Evolutionary conservation across 495 filamentous ascomycete species (phyloP), one percentile per base, ranked within the genome.

Genomic region (Penicillium goetzii): DNA sequence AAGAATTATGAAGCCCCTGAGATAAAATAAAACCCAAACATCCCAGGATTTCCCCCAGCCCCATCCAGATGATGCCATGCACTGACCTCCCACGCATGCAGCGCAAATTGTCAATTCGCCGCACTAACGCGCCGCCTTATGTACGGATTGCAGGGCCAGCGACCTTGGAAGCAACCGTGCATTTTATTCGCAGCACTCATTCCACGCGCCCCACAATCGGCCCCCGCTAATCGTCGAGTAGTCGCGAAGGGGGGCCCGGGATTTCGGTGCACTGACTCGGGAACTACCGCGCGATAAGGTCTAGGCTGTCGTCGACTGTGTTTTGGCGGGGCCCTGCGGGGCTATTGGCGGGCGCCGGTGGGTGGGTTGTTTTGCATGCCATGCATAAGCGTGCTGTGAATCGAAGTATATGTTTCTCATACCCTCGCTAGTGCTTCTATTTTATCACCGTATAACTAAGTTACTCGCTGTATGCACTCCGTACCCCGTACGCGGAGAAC

Each of bases 31-130:
- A 54, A 25, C 28, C 23, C 28, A 34, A 43, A 43, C 41, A 21
- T 43, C 26, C 51, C 51, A 32, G 28, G 28, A 54, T 54, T 21
- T 7, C 17, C 19, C 47, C 47, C 25, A 60, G 23, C 21, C 38
- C n/a, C 38, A 63, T 34, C 61, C 62, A 68, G 43, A 67, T 62
- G 40, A 65, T 36, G 58, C 53, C 62, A 62, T 59, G 70, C 68
- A 68, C 60, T 68, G 69, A 70, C 69, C 69, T 58, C 60, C 47
- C 33, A 53, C 33, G 14, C 43, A 61, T 66, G 61, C 65, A 66
- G 52, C 59, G 64, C 38, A 55, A 51, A 68, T 63, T 63, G 67
- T 72, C 67, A 72, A 58, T 70, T 72, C 67, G 65, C 70, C 67
- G 70, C 67, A 66, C 70, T 68, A 72, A 65, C 66, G 69, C 67